phyloP scores from a whole-genome alignment of 1,284 basidiomycete genomes.

The Boletus semigastroideus region DNA sequence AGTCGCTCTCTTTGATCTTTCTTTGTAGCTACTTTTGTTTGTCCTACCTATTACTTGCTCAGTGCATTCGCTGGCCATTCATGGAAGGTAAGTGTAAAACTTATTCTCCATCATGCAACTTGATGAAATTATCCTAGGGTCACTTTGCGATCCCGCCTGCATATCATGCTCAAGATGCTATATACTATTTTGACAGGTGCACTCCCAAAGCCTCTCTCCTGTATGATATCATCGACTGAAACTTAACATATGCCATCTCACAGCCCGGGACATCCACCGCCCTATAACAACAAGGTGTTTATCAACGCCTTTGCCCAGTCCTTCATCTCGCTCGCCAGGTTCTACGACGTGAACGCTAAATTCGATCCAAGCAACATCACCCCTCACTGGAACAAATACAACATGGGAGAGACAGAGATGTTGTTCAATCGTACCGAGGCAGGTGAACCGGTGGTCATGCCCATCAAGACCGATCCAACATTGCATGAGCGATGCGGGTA shows the following conservation, averaged over 20 bases:
- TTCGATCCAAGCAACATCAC: conserved; percentile 23
- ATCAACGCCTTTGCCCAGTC: conserved; percentile 24
- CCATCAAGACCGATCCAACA: conserved; percentile 13
- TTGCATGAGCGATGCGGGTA: conserved; percentile 26
- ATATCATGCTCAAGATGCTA: conserved; percentile 7
- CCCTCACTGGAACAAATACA: conserved; percentile 23
- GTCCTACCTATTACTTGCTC: conserved; percentile 24
- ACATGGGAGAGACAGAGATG: conserved; percentile 22
- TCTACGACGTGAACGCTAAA: conserved; percentile 20
- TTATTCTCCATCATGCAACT: not conserved
- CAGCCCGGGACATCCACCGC: conserved; percentile 4
- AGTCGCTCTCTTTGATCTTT: not conserved
- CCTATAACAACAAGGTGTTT: conserved; percentile 22
- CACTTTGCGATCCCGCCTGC: conserved; percentile 25
- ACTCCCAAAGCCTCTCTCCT: not conserved
- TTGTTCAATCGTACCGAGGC: conserved; percentile 26
- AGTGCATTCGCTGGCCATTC: conserved; percentile 12
- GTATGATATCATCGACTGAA: not conserved
- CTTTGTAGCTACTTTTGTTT: conserved; percentile 21
- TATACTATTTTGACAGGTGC: conserved; percentile 23
- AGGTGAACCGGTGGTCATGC: conserved; percentile 9
- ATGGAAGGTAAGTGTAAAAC: conserved; percentile 19
- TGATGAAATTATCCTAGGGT: conserved; percentile 9
- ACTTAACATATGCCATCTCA: not conserved
- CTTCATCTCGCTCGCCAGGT: conserved; percentile 23